Conservation (phyloP, 345 rosid genomes). For the Passiflora organensis region DNA sequence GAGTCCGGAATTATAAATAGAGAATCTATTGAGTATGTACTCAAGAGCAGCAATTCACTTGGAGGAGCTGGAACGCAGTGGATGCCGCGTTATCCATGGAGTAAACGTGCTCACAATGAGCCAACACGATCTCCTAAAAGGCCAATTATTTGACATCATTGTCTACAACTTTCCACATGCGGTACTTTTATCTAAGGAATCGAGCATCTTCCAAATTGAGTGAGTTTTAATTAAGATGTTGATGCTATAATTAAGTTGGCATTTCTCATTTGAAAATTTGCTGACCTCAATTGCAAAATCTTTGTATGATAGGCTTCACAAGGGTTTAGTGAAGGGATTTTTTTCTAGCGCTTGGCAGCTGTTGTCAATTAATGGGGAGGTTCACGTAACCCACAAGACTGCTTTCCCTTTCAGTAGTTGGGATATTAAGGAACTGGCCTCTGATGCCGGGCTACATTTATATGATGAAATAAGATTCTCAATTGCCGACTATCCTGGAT, state of each 20-base stretch:
- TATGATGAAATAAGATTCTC: not conserved
- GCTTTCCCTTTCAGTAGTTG: not conserved
- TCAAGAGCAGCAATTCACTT: not conserved
- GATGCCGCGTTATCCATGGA: not conserved
- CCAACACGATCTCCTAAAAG: not conserved
- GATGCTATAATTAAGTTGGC: not conserved
- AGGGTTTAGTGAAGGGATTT: not conserved
- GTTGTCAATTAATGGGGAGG: not conserved
- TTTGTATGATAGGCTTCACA: not conserved
- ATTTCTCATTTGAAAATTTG: not conserved
- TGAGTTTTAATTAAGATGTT: not conserved
- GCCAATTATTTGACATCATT: not conserved
- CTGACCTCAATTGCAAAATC: no score
- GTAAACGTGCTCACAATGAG: not conserved
- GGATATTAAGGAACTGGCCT: not conserved
- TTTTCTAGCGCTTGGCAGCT: not conserved
- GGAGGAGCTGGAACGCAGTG: not conserved
- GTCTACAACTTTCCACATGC: not conserved
- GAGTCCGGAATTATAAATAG: no score
- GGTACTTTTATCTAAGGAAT: not conserved
- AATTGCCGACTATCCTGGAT: not conserved
- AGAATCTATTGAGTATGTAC: not conserved
- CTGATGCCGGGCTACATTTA: not conserved
- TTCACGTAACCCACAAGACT: constrained; percentile 1
- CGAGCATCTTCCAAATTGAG: not conserved